Base-by-base conservation (phyloP, 345 rosid genomes). In the Bretschneidera sinensis region DNA sequence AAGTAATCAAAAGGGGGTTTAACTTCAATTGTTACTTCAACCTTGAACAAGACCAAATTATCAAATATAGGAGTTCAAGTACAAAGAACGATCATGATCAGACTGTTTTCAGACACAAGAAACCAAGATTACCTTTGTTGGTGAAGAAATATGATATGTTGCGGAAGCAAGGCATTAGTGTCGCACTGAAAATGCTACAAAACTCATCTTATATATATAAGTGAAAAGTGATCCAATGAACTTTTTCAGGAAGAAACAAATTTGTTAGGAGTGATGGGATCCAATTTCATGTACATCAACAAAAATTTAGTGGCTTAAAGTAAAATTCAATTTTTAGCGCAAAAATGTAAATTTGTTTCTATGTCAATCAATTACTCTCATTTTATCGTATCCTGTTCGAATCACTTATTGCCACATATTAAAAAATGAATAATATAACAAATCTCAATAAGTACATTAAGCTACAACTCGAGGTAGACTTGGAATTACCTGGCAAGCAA, bases 401-500 rank as follows among this genome's bases (percentile, higher is more conserved):
- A 28, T 28, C 33, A 28, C 33, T 28, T 28, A 28, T 28, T 28
- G 33, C 5, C 33, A 28, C 33, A 28, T 3, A 2, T 28, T 2
- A 28, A 28, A 28, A 2, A 28, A 28, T 2, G 33, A 8, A n/a
- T n/a, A 2, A 28, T 28, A 8, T 28, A 8, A 28, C 33, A 28
- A 28, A 2, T 2, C 3, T 28, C 33, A 17, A 48, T 48, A 73
- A 34, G 21, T 53, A 18, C 28, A 28, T n/a, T n/a, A n/a, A n/a
- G n/a, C n/a, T n/a, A n/a, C 55, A 23, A 57, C n/a, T n/a, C 20
- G 48, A 9, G 24, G 18, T 51, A 35, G 17, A 56, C 48, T 20
- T 55, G 64, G 55, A 71, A 67, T 17, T 80, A 92, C 98, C 98
- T 94, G 97, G 74, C 96, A 94, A 64, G 85, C 92, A 75, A 90